Evolutionary conservation across 495 filamentous ascomycete genomes (phyloP), one percentile per base, ranked within the genome.

Genomic region (Penicillium subrubescens): DNA sequence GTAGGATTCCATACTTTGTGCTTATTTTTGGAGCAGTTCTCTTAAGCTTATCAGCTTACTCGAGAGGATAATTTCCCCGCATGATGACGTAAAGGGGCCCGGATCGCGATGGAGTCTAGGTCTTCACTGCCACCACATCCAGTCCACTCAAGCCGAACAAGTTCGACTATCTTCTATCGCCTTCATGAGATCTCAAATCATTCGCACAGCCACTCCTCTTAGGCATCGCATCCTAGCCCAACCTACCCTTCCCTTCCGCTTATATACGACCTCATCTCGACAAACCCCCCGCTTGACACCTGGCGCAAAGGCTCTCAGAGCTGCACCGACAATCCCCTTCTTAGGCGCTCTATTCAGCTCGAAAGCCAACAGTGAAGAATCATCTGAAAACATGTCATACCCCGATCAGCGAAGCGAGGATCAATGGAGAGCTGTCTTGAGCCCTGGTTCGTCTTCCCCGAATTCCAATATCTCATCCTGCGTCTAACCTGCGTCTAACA

Each of bases 371-470:
- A 58, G 81, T 33, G 75, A 81, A 12, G 67, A 62, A 23, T 17
- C 75, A 31, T 62, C 77, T 60, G 69, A 75, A 72, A 89, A 84
- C 55, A 95, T 92, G 87, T 88, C 90, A 35, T 92, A 88, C 69
- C 93, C 94, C 7, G 86, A 93, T 56, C 78, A 96, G 78, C 92
- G 92, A 77, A 87, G 79, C 43, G 82, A 90, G 23, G 87, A 91
- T 29, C 91, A 97, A 79, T 99, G 95, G 95, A 90, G 88, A 64
- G 90, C 94, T 12, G 84, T 96, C 35, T 78, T 99, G 34, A 90
- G 74, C 64, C 88, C 85, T 67, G 92, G 92, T 94, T 67, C 6
- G 62, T 70, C n/a, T 17, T 37, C 35, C 35, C 41, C 10, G 19
- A 27, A 35, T 29, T 41, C 2, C 21, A 50, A 14, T 34, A 19